Conservation (phyloP, 805 yeast genomes). For the Maudiozyma turicensis region DNA sequence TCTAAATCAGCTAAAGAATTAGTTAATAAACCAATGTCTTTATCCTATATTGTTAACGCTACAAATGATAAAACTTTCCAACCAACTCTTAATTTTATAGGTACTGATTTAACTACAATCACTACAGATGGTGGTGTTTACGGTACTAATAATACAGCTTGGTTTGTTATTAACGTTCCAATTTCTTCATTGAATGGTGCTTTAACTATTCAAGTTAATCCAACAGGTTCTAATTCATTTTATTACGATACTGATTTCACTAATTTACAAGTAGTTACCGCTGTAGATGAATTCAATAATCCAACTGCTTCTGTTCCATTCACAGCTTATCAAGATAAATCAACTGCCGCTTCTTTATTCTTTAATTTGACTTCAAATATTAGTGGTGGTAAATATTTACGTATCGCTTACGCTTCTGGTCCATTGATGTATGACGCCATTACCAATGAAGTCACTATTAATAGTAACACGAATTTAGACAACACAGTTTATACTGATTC, state of each 20-base stretch:
- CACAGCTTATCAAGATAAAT: constrained; percentile 18
- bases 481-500: constrained; percentile 1
- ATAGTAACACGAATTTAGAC: neutral
- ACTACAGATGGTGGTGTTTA: constrained; percentile 22
- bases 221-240: constrained; percentile 9
- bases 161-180: constrained; percentile 26
- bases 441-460: constrained; percentile 8
- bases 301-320: constrained; percentile 18
- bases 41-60: constrained; percentile 15
- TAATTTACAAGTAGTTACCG: constrained; percentile 16
- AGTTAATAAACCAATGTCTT: constrained; percentile 11
- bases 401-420: constrained; percentile 18
- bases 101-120: constrained; percentile 10
- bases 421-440: constrained; percentile 8
- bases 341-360: constrained; percentile 15
- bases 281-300: constrained; percentile 18
- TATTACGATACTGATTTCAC: constrained; percentile 14
- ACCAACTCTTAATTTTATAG: constrained; percentile 14
- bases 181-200: constrained; percentile 11
- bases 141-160: constrained; percentile 16
- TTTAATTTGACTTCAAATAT: constrained; percentile 15
- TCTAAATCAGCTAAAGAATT: constrained; percentile 8
- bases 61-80: constrained; percentile 14
- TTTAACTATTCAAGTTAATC: constrained; percentile 14
- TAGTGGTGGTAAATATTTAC: constrained; percentile 23